phyloP scores from a whole-genome alignment of 305 asterid species.

The Fraxinus angustifolia region DNA sequence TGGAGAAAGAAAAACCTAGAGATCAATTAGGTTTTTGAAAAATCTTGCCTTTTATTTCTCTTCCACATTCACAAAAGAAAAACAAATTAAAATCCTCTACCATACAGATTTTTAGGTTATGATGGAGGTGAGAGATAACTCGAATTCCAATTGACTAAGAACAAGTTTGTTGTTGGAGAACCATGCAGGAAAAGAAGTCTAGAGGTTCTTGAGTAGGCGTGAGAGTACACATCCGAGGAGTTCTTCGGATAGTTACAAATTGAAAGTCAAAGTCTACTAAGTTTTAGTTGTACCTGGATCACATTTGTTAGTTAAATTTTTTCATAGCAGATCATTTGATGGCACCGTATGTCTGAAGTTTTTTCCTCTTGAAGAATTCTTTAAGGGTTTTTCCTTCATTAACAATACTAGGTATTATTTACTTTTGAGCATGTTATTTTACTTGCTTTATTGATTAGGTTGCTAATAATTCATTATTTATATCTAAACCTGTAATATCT shows the following conservation, averaged over 20 bases:
- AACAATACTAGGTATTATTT: background rate
- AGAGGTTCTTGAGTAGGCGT: background rate
- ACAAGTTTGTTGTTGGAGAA: background rate
- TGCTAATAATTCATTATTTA: background rate
- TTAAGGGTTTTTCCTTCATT: background rate
- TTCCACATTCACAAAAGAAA: background rate
- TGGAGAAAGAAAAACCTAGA: background rate
- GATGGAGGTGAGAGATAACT: background rate
- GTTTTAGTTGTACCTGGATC: background rate
- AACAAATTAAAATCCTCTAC: background rate
- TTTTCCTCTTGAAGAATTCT: background rate
- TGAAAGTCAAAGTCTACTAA: background rate
- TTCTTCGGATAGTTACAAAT: background rate
- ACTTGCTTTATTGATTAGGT: background rate
- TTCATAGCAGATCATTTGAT: background rate
- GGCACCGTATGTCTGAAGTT: background rate
- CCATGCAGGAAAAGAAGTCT: background rate
- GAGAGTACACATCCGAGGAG: background rate
- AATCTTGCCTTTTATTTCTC: background rate
- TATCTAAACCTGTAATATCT: background rate
- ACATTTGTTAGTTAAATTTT: background rate
- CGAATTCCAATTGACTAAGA: background rate
- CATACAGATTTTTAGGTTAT: background rate
- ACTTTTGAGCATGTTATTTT: background rate
- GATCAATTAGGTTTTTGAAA: background rate